These are phyloP conservation scores for Geotrichum carabidarum DNA, from an alignment of 1,139 yeast genomes.

Conservation along the genomic window DNA sequence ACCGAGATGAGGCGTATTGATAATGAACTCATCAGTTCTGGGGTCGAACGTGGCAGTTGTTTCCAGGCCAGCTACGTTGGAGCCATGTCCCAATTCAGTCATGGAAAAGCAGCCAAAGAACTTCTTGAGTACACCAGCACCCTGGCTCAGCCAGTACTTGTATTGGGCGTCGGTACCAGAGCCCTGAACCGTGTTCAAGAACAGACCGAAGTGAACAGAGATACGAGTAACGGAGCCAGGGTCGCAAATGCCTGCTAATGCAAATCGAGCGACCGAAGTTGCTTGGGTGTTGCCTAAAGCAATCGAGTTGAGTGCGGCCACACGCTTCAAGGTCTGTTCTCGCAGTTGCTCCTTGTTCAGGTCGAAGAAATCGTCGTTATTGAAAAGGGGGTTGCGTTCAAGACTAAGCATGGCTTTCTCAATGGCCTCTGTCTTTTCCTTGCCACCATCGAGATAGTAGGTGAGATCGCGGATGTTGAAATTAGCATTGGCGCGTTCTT, in stretches of 20 bases:
- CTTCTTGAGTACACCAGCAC: conserved; percentile 56
- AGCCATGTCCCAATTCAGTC: conserved; percentile 94
- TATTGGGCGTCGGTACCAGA: conserved; percentile 59
- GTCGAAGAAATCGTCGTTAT: conserved; percentile 46
- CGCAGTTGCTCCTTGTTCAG: conserved; percentile 45
- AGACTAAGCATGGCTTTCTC: conserved; percentile 42
- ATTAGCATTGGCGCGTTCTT: conserved; percentile 43
- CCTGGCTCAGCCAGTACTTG: conserved; percentile 66
- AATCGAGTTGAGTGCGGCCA: conserved; percentile 43
- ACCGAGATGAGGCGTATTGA: conserved; percentile 80
- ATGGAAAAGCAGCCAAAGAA: conserved; percentile 86
- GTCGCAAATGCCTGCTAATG: conserved; percentile 45
- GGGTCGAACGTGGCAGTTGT: conserved; percentile 78
- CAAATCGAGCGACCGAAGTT: conserved; percentile 32
- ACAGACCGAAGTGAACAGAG: conserved; percentile 65
- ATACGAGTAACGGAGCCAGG: conserved; percentile 60
- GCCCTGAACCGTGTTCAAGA: conserved; percentile 60
- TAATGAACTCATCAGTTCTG: conserved; percentile 56
- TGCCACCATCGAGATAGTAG: conserved; percentile 48
- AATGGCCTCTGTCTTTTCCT: conserved; percentile 40
- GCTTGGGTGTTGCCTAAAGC: conserved; percentile 36
- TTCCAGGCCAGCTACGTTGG: conserved; percentile 83
- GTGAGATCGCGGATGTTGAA: conserved; percentile 43
- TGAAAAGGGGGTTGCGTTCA: conserved; percentile 49
- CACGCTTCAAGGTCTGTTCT: conserved; percentile 46